Evolutionary conservation across 441 rosid genomes (phyloP).

Genomic region (California macrophylla): DNA sequence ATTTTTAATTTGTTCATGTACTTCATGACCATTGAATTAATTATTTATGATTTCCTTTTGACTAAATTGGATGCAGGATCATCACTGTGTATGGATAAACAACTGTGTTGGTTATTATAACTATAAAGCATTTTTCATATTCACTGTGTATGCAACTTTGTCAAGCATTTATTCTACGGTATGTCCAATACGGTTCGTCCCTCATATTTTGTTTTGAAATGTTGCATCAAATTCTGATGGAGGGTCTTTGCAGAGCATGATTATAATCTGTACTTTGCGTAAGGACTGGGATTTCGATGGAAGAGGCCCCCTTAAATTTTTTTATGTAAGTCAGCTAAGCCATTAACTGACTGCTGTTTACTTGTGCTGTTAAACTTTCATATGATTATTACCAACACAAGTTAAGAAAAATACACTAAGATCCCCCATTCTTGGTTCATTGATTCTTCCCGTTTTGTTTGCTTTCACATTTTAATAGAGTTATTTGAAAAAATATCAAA

Average conservation of each 20-base stretch:
- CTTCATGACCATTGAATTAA: not conserved
- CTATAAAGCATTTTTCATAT: conserved; percentile 29
- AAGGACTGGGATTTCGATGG: conserved; percentile 36
- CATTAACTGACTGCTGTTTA: not conserved
- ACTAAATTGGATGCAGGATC: conserved; percentile 38
- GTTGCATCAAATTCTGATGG: not conserved
- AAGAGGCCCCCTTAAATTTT: conserved; percentile 30
- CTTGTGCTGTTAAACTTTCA: not conserved
- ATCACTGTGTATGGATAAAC: conserved; percentile 41
- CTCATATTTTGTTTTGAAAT: not conserved
- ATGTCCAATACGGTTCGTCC: conserved; percentile 15
- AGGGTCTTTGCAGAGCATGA: conserved; percentile 26
- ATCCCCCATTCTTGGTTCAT: not conserved
- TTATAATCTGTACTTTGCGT: conserved; percentile 25
- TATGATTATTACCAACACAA: not conserved
- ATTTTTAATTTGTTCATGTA: conserved; percentile 1
- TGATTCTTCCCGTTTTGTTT: not conserved
- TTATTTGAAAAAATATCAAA: not conserved
- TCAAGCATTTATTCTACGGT: conserved; percentile 43
- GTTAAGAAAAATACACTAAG: not conserved
- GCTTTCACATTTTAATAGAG: not conserved
- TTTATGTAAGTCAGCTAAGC: conserved; percentile 39
- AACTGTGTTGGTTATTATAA: conserved; percentile 38
- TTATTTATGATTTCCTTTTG: conserved; percentile 3
- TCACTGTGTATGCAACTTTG: conserved; percentile 33